Evolutionary conservation across 495 filamentous ascomycete genomes (phyloP), one percentile per base, ranked within the genome.

Genomic region (Xylaria curta): DNA sequence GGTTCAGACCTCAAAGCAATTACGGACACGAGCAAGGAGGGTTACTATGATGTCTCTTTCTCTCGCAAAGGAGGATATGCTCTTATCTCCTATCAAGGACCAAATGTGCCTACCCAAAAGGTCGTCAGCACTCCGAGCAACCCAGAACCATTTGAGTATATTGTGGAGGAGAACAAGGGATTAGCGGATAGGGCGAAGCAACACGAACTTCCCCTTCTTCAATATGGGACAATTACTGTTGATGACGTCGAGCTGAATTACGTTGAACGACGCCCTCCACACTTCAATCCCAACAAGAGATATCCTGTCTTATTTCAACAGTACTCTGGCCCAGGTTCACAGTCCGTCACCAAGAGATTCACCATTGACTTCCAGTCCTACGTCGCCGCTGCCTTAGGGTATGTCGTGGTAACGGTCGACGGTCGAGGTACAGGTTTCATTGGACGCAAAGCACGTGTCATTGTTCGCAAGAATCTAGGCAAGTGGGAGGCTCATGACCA

Each of bases 251-350:
- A 95, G 66, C 88, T 99, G 40, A 93, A 98, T 75, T 91, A 97
- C 60, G 85, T 98, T 21, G 96, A 99, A 80, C 90, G 94, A 24
- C 91, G 93, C 0, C 97, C 96, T 40, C 91, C 97, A 0, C 91
- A 97, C 77, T 99, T 98, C 81, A 89, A 97, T 79, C 85, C 88
- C 36, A 90, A 88, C 69, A 94, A 92, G 79, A 89, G 91, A 75
- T 98, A 99, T 74, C 97, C 96, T 0, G 94, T 99, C 10, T 87
- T 99, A 1, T 99, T 99, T 84, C 90, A 92, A 73, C 89, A 97
- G 60, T 99, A 99, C 79, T 92, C 91, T 42, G 96, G 96, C 6
- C 96, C 96, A 0, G 93, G 92, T 26, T 97, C 94, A 24, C 96
- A 99, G 78, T 87, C 85, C 0, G 96, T 99, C 1, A 83, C 91